A percentile compares a stretch with the other conserved stretches of the same genome.
These are phyloP conservation scores for Cercophora samala DNA, from an alignment of 495 filamentous ascomycete species.

Conservation along the genomic window DNA sequence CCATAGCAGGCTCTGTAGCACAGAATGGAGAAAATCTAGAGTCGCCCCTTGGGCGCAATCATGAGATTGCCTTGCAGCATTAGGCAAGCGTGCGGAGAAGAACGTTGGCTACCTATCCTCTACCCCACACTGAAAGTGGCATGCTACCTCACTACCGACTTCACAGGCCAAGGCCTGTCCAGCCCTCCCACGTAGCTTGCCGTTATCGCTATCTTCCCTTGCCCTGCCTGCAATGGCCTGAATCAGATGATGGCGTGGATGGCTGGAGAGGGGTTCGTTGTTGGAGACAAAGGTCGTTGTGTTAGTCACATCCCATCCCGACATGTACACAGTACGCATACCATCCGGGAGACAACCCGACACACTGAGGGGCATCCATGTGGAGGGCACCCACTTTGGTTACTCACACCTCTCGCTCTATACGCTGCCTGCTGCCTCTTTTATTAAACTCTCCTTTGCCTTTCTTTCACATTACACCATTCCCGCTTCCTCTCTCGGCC, in stretches of 20 bases:
- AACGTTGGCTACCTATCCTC: not conserved
- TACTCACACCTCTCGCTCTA: not conserved
- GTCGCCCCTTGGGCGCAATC: not conserved
- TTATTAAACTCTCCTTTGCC: not conserved
- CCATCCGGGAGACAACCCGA: not conserved
- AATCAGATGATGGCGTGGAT: constrained; percentile 23
- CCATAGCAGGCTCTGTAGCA: not conserved
- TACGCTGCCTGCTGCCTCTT: not conserved
- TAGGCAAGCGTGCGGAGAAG: not conserved
- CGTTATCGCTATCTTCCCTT: constrained; percentile 9
- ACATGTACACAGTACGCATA: not conserved
- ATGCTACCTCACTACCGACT: constrained; percentile 11
- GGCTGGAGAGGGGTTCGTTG: constrained; percentile 8
- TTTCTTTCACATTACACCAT: constrained; percentile 1
- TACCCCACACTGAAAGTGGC: constrained; percentile 2
- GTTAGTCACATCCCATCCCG: not conserved
- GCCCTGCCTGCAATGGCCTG: constrained; percentile 7
- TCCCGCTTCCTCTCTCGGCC: not conserved
- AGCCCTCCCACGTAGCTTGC: constrained; percentile 21
- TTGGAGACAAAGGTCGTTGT: constrained; percentile 18
- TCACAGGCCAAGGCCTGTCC: constrained; percentile 15
- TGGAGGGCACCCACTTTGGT: not conserved
- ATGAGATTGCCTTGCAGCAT: not conserved
- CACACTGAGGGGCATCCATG: not conserved
- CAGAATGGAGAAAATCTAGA: not conserved